A percentile compares a stretch with the other conserved stretches of the same genome.
Conservation (phyloP, 1,139 yeast genomes). For the Geotrichum citri-aurantii region DNA sequence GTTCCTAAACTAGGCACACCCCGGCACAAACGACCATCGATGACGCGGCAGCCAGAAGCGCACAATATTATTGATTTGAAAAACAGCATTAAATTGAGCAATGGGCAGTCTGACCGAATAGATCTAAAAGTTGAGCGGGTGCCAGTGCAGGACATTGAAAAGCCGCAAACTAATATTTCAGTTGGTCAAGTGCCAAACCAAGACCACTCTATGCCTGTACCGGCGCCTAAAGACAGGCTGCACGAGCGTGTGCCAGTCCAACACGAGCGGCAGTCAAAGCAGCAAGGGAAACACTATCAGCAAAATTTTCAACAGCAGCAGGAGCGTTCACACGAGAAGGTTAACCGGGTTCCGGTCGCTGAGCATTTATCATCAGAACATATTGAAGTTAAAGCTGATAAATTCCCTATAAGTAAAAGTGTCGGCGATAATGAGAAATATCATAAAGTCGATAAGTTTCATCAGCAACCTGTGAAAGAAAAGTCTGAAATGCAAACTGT, state of each 20-base stretch:
- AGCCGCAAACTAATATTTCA: not conserved
- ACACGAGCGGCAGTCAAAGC: not conserved
- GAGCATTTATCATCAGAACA: not conserved
- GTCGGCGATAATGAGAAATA: not conserved
- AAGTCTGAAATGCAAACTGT: not conserved
- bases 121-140: not conserved
- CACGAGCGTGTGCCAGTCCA: not conserved
- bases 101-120: not conserved
- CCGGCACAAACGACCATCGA: constrained; percentile 7
- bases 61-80: not conserved
- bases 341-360: not conserved
- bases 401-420: not conserved
- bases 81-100: not conserved
- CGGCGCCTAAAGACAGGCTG: not conserved
- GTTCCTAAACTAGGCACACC: constrained; percentile 10
- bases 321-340: not conserved
- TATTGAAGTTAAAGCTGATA: not conserved
- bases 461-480: not conserved
- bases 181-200: not conserved
- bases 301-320: not conserved
- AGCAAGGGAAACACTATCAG: too few species aligned
- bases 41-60: constrained; percentile 3
- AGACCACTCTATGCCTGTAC: not conserved
- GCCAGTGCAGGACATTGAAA: not conserved
- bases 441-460: not conserved